These are phyloP conservation scores for Plasmodium coatneyi DNA, from an alignment of 169 alveolate genomes.

Conservation along the genomic window DNA sequence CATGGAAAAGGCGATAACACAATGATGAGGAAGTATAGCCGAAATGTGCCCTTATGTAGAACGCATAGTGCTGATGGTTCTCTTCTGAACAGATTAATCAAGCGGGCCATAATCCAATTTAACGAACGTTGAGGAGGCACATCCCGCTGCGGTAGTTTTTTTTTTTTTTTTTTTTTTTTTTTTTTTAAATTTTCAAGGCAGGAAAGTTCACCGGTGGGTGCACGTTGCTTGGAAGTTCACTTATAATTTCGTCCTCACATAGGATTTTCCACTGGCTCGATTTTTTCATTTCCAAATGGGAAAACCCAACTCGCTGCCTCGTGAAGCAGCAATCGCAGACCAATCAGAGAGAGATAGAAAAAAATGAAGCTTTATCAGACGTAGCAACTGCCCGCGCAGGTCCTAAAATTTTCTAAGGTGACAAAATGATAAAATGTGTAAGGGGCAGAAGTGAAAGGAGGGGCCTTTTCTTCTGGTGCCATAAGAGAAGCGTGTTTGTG, in stretches of 20 bases:
- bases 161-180: background rate
- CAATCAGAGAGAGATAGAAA: background rate
- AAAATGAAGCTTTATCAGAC: background rate
- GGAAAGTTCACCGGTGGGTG: background rate
- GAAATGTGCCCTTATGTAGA: background rate
- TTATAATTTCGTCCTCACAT: background rate
- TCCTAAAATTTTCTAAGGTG: background rate
- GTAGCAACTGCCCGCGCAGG: background rate
- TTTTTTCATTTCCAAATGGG: background rate
- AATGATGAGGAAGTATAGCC: background rate
- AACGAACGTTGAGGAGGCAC: background rate
- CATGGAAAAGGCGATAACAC: background rate
- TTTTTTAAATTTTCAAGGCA: background rate
- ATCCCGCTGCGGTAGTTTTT: background rate
- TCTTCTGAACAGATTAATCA: background rate
- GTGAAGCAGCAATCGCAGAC: background rate
- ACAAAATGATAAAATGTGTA: conserved; percentile 21
- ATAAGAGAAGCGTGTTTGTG: conserved; percentile 16
- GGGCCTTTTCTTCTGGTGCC: background rate
- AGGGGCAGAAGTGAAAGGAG: background rate
- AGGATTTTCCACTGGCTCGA: background rate
- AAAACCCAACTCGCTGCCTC: background rate
- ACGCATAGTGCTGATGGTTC: background rate
- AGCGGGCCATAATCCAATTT: background rate
- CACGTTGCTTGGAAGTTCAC: background rate